Evolutionary conservation across 2,329 filamentous ascomycete genomes (phyloP).

Genomic region (Cercospora sesami): DNA sequence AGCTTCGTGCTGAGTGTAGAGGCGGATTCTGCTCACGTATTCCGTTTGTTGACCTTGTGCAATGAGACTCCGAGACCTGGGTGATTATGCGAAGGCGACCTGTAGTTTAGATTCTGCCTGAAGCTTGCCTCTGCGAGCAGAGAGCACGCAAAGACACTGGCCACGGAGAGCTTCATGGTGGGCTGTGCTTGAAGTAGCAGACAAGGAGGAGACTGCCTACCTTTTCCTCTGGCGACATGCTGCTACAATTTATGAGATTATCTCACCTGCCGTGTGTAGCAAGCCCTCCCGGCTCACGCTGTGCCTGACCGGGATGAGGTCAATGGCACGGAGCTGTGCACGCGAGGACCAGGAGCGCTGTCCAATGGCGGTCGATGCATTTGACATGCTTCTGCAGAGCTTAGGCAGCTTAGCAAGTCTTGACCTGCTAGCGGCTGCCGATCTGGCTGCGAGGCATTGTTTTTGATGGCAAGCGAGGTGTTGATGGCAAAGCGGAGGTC

Average conservation of each 20-base stretch:
- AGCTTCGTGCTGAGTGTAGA: neutral
- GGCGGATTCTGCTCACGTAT: conserved; percentile 27
- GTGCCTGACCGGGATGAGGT: conserved; percentile 12
- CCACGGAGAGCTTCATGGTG: conserved; percentile 23
- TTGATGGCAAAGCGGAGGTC: conserved; percentile 4
- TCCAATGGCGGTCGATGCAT: conserved; percentile 2
- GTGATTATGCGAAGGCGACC: conserved; percentile 65
- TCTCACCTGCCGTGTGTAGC: neutral
- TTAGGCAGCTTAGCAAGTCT: conserved; percentile 16
- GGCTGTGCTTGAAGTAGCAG: neutral
- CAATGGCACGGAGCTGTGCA: conserved; percentile 8
- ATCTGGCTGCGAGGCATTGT: neutral
- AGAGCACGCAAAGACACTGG: conserved; percentile 20
- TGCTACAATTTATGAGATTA: neutral
- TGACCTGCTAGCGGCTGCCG: neutral
- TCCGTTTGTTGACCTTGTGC: conserved; percentile 60
- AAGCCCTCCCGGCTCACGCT: conserved; percentile 1
- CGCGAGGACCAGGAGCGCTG: conserved; percentile 1
- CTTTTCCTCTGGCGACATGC: neutral
- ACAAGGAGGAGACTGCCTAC: neutral
- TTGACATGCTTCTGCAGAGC: conserved; percentile 14
- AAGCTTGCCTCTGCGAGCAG: conserved; percentile 30
- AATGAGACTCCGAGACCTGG: conserved; percentile 64
- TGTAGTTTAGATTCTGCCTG: conserved; percentile 63
- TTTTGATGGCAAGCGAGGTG: neutral